Conservation (phyloP, 257 asterid genomes). For the Solanum stenotomum region DNA sequence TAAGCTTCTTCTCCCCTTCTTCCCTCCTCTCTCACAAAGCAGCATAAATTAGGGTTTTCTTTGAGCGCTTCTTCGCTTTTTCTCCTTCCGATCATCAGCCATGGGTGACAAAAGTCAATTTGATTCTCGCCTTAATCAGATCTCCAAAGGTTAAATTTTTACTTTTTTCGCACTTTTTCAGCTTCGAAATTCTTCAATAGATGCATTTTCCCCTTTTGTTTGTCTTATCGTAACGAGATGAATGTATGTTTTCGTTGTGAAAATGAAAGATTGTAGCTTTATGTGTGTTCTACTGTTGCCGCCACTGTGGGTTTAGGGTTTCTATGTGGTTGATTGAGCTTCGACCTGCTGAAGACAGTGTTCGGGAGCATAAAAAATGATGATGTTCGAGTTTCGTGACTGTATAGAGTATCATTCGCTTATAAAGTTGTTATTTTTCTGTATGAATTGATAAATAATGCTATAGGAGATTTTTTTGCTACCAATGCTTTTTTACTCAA, state of each 20-base stretch:
- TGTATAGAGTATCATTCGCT: neutral
- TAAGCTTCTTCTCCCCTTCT: neutral
- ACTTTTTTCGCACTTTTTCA: neutral
- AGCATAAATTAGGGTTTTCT: conserved; percentile 17
- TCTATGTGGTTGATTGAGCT: neutral
- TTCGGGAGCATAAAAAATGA: neutral
- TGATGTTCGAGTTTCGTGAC: neutral
- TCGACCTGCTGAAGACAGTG: neutral
- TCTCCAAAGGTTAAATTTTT: conserved; percentile 30
- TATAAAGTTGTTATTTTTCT: neutral
- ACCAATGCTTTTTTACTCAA: neutral
- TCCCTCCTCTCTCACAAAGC: conserved; percentile 11
- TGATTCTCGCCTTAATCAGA: conserved; percentile 47
- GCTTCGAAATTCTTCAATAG: neutral
- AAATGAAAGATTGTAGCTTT: conserved; percentile 25
- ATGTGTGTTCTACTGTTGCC: neutral
- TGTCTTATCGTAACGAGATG: neutral
- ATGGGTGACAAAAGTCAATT: conserved; percentile 53
- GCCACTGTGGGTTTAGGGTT: conserved; percentile 44
- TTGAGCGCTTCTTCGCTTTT: neutral
- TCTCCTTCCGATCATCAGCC: conserved; percentile 22
- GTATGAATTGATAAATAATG: neutral
- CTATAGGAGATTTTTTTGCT: neutral
- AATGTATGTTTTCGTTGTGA: neutral
- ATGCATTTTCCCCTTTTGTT: neutral